These are phyloP conservation scores for Aspergillus steynii DNA, from an alignment of 495 filamentous ascomycete genomes.

Conservation along the genomic window DNA sequence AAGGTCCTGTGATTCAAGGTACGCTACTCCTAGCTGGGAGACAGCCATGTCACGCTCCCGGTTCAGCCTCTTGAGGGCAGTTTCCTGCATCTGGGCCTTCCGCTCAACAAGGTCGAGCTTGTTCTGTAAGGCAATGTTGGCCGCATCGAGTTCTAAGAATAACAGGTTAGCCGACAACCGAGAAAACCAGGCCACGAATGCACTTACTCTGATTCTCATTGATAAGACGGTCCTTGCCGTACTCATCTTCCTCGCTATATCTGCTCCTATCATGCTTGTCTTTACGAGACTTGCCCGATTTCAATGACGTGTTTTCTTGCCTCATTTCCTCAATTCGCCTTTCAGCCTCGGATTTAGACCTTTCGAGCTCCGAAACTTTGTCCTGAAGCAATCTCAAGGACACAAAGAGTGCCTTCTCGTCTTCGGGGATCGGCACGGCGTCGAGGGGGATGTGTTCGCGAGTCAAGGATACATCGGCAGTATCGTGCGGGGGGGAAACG, in stretches of 20 bases:
- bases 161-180: slow-evolving; percentile 15
- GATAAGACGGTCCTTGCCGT: slow-evolving; percentile 35
- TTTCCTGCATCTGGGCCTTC: slow-evolving; percentile 59
- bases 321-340: slow-evolving; percentile 56
- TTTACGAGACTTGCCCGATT: slow-evolving; percentile 45
- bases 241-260: slow-evolving; percentile 43
- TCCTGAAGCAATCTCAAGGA: slow-evolving; percentile 67
- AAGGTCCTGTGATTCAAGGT: slow-evolving; percentile 61
- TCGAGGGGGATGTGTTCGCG: slow-evolving; percentile 55
- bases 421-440: slow-evolving; percentile 63
- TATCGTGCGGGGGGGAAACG: slow-evolving; percentile 45
- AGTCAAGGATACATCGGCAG: slow-evolving; percentile 37
- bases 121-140: slow-evolving; percentile 55
- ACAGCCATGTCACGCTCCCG: slow-evolving; percentile 66
- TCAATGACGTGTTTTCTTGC: slow-evolving; percentile 56
- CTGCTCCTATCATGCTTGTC: slow-evolving; percentile 45
- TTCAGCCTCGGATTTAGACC: slow-evolving; percentile 58
- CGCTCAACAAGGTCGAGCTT: slow-evolving; percentile 60
- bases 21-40: slow-evolving; percentile 62
- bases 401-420: slow-evolving; percentile 69
- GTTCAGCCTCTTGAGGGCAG: slow-evolving; percentile 57
- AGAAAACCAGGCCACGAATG: background rate
- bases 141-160: slow-evolving; percentile 56
- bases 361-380: slow-evolving; percentile 62
- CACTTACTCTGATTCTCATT: slow-evolving; percentile 58